Base-by-base conservation (phyloP, 768 basidiomycete genomes). In the Rhizopogon vinicolor region DNA sequence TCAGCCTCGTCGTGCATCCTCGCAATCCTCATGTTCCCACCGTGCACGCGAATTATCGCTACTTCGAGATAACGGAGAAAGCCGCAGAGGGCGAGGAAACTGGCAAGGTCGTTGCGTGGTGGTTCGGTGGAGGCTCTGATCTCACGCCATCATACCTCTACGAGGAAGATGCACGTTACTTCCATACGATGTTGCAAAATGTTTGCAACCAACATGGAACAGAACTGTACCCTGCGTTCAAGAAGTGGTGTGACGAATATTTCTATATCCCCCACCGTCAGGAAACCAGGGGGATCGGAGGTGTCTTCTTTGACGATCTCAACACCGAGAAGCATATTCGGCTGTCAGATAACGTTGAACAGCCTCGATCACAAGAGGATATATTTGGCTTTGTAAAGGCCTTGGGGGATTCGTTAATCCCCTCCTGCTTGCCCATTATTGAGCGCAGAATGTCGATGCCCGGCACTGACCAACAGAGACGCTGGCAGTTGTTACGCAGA, bases 101-200 rank as follows among this genome's bases (percentile, higher is more conserved):
- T 22, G 78, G 81, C 7, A 78, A 81, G 60, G 72, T 91, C 18
- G 73, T 93, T 41, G 86, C 93, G 25, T 98, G 95, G 93, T 99
- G 96, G 97, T 99, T 98, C 66, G 96, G 96, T n/a, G 97, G 97
- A 37, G 96, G 96, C 7, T 86, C 85, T 6, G 97, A 99, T 68
- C 80, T 98, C 31, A 98, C 96, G 0, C 96, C 96, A 1, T 87
- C 88, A 3, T 98, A 98, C 70, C 82, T 98, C 16, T 92, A 86
- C 73, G 84, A 86, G 54, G 89, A 89, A 55, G 96, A 98, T 67
- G 92, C 84, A 10, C 65, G 69, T 19, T 91, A 94, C 67, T 99
- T 98, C 75, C 96, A 99, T 74, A 58, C 65, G 16, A 86, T 86
- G 2, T 70, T 95, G 60, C 87, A 91, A 67, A 67, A 66, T 7